Base-by-base conservation (phyloP, 192 early-diverging fungal species). In the Haplosporangium gracile region DNA sequence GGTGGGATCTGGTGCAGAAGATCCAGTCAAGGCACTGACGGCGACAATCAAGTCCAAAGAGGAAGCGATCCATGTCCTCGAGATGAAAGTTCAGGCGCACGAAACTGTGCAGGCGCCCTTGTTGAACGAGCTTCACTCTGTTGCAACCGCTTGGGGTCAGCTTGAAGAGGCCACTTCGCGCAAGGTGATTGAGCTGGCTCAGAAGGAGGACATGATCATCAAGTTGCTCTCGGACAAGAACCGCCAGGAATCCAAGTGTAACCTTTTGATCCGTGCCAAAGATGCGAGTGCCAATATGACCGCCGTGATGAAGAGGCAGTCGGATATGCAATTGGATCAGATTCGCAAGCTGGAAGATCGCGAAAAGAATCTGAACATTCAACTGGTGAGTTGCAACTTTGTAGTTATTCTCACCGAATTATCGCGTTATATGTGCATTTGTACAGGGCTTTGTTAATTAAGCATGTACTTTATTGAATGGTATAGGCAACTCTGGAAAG, bases 291-390 rank as follows among this genome's bases (percentile, higher is more conserved):
- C 92, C 47, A 92, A 95, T 78, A 89, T 94, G 76, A 92, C 91
- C 65, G 94, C 95, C 77, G 94, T 96, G 5, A 89, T 97, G 76
- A 95, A 93, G 65, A 89, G 90, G 39, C 95, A 97, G 81, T 94
- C 93, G n/a, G 95, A 96, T 75, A 96, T 95, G 92, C 97, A 98
- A 83, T 86, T 97, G 88, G 96, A 97, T 81, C 93, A 95, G 83
- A 96, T 97, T 77, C 93, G 96, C 69, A 91, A 90, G 15, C 82
- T 95, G 32, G 96, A 98, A 75, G 96, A 97, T 74, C 91, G 92
- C 26, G 97, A 97, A 72, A 95, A 95, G 82, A 90, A 89, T 39
- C 83, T 97, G 51, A 88, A 89, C 36, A 83, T 79, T 15, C 91
- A 91, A 63, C 79, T 88, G 63, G 91, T 91, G 85, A 81, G 84